Evolutionary conservation across 805 yeast genomes (phyloP), one percentile per base, ranked within the genome.

Genomic region (Myxozyma mucilagina): DNA sequence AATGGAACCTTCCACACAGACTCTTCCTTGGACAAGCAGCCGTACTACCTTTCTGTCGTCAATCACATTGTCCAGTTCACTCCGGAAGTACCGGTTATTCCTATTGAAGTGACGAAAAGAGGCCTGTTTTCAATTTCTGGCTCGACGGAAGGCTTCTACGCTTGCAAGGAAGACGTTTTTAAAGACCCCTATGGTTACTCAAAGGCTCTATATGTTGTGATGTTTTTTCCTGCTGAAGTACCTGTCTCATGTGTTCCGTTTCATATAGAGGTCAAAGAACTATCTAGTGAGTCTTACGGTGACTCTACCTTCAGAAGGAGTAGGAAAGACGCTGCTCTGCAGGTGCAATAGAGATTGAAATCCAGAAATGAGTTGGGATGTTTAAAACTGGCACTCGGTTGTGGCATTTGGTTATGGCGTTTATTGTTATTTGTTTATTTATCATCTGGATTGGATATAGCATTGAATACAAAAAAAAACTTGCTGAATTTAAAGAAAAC

Each of bases 181-280:
- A 20, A 41, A 4, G 56, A 52, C 14, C 56, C 56, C 4, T 52
- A 29, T 31, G 48, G 56, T 10, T 52, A 52, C 56, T 41, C 56
- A 10, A 41, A 31, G 8, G 16, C 32, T 9, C 41, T 29, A 16
- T 52, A 52, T 48, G 48, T 32, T 16, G 56, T 32, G 34, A 52
- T 52, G 56, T 52, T 42, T 16, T 52, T 42, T 29, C 56, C 56
- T 9, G 18, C 41, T 18, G 56, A 32, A 20, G 56, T 43, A 6
- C 56, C 56, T 5, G 41, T 16, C 38, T 31, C 47, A 7, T 52
- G 56, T 31, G 29, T 52, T 10, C 56, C 47, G 39, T 52, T 52
- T 41, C 34, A 39, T 11, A 41, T 52, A 29, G 32, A 31, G 18
- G 47, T 52, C 39, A 16, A 31, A 41, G 32, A 24, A 38, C 29